Percentiles rank a stretch among this genome's conserved stretches.
phyloP scores from a whole-genome alignment of 306 rosid species.

The Fragaria iinumae region DNA sequence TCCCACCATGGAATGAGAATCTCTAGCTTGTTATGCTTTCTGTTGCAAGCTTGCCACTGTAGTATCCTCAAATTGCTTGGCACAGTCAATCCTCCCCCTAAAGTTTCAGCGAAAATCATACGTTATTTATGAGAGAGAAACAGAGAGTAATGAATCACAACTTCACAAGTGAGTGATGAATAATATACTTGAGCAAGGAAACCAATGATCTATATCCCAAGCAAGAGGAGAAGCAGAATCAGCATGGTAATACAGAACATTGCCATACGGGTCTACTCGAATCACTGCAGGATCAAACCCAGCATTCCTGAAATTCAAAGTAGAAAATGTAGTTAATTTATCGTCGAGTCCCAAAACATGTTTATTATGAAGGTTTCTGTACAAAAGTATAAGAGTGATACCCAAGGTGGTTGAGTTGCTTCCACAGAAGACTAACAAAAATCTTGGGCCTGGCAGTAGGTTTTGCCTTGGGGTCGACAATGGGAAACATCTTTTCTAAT shows the following conservation, averaged over 20 bases:
- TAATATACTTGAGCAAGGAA: constrained; percentile 81
- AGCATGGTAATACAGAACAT: constrained; percentile 88
- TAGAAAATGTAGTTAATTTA: not conserved
- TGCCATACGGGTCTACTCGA: constrained; percentile 82
- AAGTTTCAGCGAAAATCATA: constrained; percentile 22
- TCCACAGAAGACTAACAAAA: constrained; percentile 78
- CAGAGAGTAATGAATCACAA: not conserved
- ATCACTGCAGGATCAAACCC: constrained; percentile 92
- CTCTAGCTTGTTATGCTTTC: constrained; percentile 78
- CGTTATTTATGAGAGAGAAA: constrained; percentile 16
- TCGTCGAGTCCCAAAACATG: not conserved
- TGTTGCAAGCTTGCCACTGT: constrained; percentile 76
- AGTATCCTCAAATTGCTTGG: constrained; percentile 86
- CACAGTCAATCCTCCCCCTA: constrained; percentile 96
- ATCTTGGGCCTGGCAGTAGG: constrained; percentile 72
- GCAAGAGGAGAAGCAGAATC: constrained; percentile 95
- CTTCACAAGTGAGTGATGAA: not conserved
- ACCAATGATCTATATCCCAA: constrained; percentile 98
- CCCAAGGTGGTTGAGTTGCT: constrained; percentile 95
- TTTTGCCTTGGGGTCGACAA: constrained; percentile 72
- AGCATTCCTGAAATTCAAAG: constrained; percentile 65
- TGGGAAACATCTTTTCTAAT: constrained; percentile 66
- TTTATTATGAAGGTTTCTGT: not conserved
- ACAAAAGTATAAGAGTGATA: constrained; percentile 32
- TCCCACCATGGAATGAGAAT: constrained; percentile 99